phyloP scores from a whole-genome alignment of 225 moss, liverwort and hornwort species.

The Bryum argenteum region DNA sequence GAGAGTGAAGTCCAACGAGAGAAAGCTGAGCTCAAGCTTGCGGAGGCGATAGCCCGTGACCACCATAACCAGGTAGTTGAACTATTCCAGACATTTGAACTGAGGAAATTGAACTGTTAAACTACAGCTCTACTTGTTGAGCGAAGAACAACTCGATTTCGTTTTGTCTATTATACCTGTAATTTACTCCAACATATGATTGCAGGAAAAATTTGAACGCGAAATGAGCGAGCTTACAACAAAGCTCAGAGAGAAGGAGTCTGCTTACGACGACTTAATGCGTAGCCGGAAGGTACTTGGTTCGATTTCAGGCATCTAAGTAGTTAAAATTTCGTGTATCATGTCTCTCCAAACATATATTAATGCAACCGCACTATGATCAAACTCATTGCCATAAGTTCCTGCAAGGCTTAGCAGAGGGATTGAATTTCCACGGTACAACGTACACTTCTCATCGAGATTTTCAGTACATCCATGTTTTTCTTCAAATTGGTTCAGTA shows the following conservation, averaged over 20 bases:
- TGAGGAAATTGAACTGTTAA: neutral
- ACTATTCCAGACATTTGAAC: neutral
- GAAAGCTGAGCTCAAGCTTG: slow-evolving; percentile 64
- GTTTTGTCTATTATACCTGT: neutral
- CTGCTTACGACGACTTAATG: slow-evolving; percentile 58
- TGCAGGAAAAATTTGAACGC: slow-evolving; percentile 56
- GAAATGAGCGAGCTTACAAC: slow-evolving; percentile 56
- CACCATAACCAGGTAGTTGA: slow-evolving; percentile 51
- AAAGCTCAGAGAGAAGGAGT: slow-evolving; percentile 60
- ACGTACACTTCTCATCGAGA: neutral
- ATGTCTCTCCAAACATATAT: neutral
- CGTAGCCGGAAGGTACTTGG: slow-evolving; percentile 62
- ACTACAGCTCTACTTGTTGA: neutral
- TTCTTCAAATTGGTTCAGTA: too few species aligned
- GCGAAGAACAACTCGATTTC: neutral
- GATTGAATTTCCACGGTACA: neutral
- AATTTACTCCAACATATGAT: neutral
- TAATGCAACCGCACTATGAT: neutral
- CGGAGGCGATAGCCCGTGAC: slow-evolving; percentile 58
- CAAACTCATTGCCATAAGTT: neutral
- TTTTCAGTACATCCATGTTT: too few species aligned
- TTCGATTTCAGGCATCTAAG: neutral
- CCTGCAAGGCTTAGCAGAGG: slow-evolving; percentile 3
- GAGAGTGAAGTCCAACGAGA: slow-evolving; percentile 53
- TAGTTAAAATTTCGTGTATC: neutral